phyloP scores from a whole-genome alignment of 108 stramenopile genomes.

The Schizochytrium sp. region DNA sequence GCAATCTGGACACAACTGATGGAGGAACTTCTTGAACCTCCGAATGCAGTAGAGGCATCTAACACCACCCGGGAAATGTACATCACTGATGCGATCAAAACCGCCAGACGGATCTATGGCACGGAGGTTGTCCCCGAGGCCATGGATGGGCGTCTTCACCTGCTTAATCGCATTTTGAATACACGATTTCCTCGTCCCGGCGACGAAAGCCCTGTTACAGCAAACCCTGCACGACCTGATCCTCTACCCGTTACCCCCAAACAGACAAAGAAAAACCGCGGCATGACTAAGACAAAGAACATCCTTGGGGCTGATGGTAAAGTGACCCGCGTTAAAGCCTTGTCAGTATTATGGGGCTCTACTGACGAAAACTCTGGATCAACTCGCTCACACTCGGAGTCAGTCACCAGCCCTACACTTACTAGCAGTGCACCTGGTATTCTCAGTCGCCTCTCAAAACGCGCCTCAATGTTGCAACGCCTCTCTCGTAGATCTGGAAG shows the following conservation, averaged over 20 bases:
- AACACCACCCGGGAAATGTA: not conserved
- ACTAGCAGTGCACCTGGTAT: not conserved
- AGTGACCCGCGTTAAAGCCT: not conserved
- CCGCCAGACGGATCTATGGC: not conserved
- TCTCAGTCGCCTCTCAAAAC: not conserved
- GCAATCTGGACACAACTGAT: conserved; percentile 29
- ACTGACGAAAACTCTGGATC: too few relatives aligned
- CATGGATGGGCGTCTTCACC: conserved; percentile 7
- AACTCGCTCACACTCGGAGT: too few relatives aligned
- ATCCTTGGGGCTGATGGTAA: not conserved
- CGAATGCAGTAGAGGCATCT: not conserved
- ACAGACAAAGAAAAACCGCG: not conserved
- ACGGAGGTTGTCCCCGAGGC: not conserved
- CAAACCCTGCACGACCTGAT: not conserved
- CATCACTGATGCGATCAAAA: conserved; percentile 1
- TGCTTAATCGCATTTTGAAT: conserved; percentile 5
- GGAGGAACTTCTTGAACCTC: not conserved
- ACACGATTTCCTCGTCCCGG: not conserved
- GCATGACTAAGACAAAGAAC: not conserved
- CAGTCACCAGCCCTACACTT: not conserved
- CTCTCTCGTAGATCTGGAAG: not conserved
- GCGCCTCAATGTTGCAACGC: conserved; percentile 26
- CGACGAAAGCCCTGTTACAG: not conserved
- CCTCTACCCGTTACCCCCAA: conserved; percentile 7
- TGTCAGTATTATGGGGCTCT: not conserved